These are phyloP conservation scores for Seiridium cupressi DNA, from an alignment of 2,329 filamentous ascomycete genomes.

Conservation along the genomic window DNA sequence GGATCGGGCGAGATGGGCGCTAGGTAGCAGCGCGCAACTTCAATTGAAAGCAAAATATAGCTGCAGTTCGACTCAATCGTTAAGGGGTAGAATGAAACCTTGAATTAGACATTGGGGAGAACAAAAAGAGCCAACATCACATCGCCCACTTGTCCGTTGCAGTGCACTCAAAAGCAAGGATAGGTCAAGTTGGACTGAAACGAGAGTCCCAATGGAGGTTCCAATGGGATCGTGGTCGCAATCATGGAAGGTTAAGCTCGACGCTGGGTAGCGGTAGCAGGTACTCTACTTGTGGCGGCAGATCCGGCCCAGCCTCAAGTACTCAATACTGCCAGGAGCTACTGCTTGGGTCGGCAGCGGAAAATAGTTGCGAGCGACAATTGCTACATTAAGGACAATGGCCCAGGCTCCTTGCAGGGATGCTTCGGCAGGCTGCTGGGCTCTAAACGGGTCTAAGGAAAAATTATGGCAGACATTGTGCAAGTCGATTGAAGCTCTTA, in stretches of 20 bases:
- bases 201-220: background rate
- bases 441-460: background rate
- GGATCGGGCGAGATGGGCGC: background rate
- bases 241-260: background rate
- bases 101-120: background rate
- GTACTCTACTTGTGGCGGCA: too few species aligned
- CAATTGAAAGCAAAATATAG: background rate
- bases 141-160: background rate
- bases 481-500: background rate
- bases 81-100: background rate
- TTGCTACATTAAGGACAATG: background rate
- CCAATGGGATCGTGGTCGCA: background rate
- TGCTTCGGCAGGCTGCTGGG: constrained; percentile 2
- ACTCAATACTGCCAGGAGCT: too few species aligned
- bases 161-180: background rate
- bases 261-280: too few species aligned
- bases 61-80: too few species aligned
- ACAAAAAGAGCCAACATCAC: background rate
- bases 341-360: background rate
- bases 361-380: constrained; percentile 5
- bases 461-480: background rate
- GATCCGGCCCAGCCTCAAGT: too few species aligned
- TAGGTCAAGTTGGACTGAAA: background rate
- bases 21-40: background rate
- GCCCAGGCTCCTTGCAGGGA: background rate